These are phyloP conservation scores for Phyllosticta citrichinensis DNA, from an alignment of 2,329 filamentous ascomycete genomes.

Conservation along the genomic window DNA sequence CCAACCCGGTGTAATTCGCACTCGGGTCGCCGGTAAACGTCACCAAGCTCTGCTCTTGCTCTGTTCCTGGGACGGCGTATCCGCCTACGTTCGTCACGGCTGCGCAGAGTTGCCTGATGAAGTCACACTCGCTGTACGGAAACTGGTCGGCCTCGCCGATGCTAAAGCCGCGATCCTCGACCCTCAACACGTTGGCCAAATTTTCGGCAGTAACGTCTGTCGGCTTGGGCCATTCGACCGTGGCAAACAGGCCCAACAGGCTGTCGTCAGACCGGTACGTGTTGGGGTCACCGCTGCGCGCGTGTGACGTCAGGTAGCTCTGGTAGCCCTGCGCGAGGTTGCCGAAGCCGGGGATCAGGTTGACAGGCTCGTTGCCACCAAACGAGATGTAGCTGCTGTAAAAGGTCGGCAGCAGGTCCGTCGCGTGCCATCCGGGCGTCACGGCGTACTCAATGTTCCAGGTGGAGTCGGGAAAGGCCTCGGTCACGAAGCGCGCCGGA, in stretches of 20 bases:
- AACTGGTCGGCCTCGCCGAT: not conserved
- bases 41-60: constrained; percentile 5
- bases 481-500: constrained; percentile 4
- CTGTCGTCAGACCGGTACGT: not conserved
- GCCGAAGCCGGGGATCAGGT: constrained; percentile 1
- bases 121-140: constrained; percentile 8
- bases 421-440: constrained; percentile 9
- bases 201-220: not conserved
- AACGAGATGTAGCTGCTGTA: constrained; percentile 6
- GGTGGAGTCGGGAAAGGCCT: constrained; percentile 1
- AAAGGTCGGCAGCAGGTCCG: constrained; percentile 8
- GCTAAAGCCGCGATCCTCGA: constrained; percentile 2
- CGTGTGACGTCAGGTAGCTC: constrained; percentile 7
- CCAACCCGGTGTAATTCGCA: constrained; percentile 2
- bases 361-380: constrained; percentile 1
- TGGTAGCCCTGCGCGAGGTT: constrained; percentile 1
- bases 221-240: constrained; percentile 3
- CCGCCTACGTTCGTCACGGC: constrained; percentile 8
- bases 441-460: constrained; percentile 9
- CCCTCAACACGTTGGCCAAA: not conserved
- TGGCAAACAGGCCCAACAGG: not conserved
- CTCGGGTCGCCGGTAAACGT: constrained; percentile 1
- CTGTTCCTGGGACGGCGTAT: constrained; percentile 4
- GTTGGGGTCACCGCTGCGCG: constrained; percentile 6
- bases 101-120: constrained; percentile 3